Evolutionary conservation across 495 filamentous ascomycete species (phyloP).

Genomic region (Neurospora cerealis): DNA sequence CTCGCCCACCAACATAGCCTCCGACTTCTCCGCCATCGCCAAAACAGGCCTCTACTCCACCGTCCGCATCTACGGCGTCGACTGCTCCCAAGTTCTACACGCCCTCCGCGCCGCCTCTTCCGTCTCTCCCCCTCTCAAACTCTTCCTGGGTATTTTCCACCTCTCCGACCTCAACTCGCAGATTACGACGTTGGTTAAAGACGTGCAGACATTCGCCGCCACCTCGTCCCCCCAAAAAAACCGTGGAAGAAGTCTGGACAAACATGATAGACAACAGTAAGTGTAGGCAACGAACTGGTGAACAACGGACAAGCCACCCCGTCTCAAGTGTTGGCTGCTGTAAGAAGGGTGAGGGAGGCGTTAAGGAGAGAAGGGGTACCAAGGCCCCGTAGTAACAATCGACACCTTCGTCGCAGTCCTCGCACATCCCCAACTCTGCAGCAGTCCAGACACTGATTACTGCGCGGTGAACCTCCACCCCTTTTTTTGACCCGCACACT

Average conservation of each 20-base stretch:
- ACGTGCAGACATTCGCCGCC: slow-evolving; percentile 19
- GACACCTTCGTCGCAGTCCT: slow-evolving; percentile 65
- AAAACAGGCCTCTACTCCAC: slow-evolving; percentile 36
- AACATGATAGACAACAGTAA: slow-evolving; percentile 59
- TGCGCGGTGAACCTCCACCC: slow-evolving; percentile 75
- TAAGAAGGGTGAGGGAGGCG: slow-evolving; percentile 42
- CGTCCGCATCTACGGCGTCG: slow-evolving; percentile 71
- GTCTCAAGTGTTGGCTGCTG: slow-evolving; percentile 40
- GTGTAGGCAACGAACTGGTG: slow-evolving; percentile 74
- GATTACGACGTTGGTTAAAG: slow-evolving; percentile 40
- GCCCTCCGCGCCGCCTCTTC: slow-evolving; percentile 49
- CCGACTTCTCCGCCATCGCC: slow-evolving; percentile 47
- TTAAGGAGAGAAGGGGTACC: slow-evolving; percentile 59
- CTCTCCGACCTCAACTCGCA: slow-evolving; percentile 46
- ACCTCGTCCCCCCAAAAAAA: background rate
- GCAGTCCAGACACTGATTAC: slow-evolving; percentile 51
- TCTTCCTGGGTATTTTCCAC: slow-evolving; percentile 68
- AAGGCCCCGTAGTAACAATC: slow-evolving; percentile 65
- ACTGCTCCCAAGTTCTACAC: slow-evolving; percentile 59
- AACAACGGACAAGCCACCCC: slow-evolving; percentile 48
- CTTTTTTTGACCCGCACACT: slow-evolving; percentile 63
- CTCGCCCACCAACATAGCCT: slow-evolving; percentile 45
- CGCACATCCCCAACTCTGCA: slow-evolving; percentile 58
- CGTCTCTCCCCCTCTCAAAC: slow-evolving; percentile 39
- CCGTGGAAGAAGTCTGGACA: slow-evolving; percentile 28